Evolutionary conservation across 164 flowering plant species (phyloP), one percentile per base, ranked within the genome.

Genomic region (Macadamia integrifolia): DNA sequence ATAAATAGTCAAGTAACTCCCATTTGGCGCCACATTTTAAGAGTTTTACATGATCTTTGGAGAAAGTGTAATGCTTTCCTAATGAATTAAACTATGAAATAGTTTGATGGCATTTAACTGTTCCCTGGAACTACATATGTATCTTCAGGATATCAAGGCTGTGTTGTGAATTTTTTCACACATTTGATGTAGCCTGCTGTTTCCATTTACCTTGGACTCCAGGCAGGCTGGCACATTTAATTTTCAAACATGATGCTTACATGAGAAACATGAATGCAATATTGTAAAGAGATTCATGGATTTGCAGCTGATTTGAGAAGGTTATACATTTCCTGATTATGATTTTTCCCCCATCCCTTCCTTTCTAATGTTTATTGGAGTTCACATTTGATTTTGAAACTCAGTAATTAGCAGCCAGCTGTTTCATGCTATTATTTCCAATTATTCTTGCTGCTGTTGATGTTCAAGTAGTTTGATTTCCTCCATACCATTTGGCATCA

Each of bases 401-500:
- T 35, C 52, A 44, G 52, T 66, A 65, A 53, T 44, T 17, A 58
- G 74, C 15, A 67, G 73, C 52, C 15, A 67, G 73, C 52, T 70
- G 15, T 6, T 65, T 6, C 62, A 46, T 71, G 69, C 64, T 65
- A 55, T 71, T 57, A 46, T 29, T 75, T 63, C 60, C 70, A 40
- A 56, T 62, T 64, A 12, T 55, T 43, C 49, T 53, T 63, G 43
- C 9, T 73, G 44, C 62, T 52, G 59, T 64, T 64, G 66, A 17
- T 64, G 68, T 75, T 53, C 43, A 15, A 49, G 28, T 72, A 61
- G 11, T 72, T 61, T 66, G 67, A 59, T 75, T 65, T 64, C 64
- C 62, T 56, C 72, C 72, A 52, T 79, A 62, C 63, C 65, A 66
- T 67, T 79, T 79, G 82, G 86, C 71, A 68, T 67, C 73, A 66